Conservation (phyloP, 2,329 filamentous ascomycete genomes). For the Neonectria neomacrospora region DNA sequence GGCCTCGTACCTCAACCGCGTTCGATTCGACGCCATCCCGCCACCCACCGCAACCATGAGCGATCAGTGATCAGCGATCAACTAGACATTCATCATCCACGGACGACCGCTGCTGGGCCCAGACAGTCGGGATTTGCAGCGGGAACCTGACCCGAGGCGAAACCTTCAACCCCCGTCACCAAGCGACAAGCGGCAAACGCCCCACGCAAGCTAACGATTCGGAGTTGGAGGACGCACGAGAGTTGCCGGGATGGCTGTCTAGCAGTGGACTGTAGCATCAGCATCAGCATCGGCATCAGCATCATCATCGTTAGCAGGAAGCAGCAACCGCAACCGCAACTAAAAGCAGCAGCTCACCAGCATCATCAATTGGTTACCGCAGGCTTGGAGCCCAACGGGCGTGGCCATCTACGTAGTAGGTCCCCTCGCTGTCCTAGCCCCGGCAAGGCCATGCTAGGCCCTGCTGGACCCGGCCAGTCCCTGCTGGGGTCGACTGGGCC, state of each 20-base stretch:
- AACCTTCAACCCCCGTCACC: slow-evolving; percentile 13
- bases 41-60: slow-evolving; percentile 1
- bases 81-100: slow-evolving; percentile 1
- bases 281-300: background rate
- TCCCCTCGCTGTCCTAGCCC: background rate
- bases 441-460: background rate
- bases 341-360: background rate
- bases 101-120: slow-evolving; percentile 21
- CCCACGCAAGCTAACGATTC: slow-evolving; percentile 6
- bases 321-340: background rate
- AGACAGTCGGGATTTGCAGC: slow-evolving; percentile 31
- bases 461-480: background rate
- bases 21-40: slow-evolving; percentile 9
- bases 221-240: background rate
- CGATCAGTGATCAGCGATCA: background rate
- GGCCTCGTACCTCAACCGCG: background rate
- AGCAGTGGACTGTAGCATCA: too few relatives aligned
- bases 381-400: background rate
- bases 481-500: background rate
- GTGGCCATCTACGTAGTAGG: too few relatives aligned
- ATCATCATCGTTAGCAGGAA: background rate
- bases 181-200: slow-evolving; percentile 4
- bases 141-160: slow-evolving; percentile 25
- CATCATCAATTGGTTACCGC: background rate
- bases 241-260: background rate